Base-by-base conservation (phyloP, 2,329 filamentous ascomycete genomes). In the Fusarium torulosum region DNA sequence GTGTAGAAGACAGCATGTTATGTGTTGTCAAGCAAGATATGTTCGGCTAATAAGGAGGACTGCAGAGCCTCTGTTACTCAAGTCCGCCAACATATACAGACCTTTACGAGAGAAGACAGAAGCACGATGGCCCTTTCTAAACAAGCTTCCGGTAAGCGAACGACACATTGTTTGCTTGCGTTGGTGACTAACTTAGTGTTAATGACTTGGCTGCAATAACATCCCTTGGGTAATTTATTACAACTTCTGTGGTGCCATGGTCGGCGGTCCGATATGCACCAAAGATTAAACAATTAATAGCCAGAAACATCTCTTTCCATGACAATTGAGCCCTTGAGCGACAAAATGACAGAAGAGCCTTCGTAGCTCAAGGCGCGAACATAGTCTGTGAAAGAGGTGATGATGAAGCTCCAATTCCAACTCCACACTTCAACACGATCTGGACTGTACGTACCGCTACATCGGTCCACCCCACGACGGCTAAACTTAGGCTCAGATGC, bases 11-110 rank as follows among this genome's bases (percentile, higher is more conserved):
- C 41, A 35, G 51, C 31, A 65, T 37, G 35, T 13, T 37, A 50
- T 63, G 46, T 59, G 62, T 55, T 64, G 23, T 47, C 47, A 45
- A 29, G 43, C 47, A 45, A 29, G 43, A 42, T 52, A 60, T 35
- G 37, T 47, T 67, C 25, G 46, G 50, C 43, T 50, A 50, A 29
- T 31, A 51, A 47, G 54, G 59, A 56, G 52, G 43, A 66, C 58
- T 57, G 47, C 47, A 67, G 55, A 58, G 35, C 17, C 54, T 41
- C 40, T 46, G 62, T 57, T 65, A 59, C 58, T 40, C 59, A 67
- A 54, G 31, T 14, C 33, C 20, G 38, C 33, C 42, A 43, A 41
- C 17, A 21, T 27, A 23, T 31, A 19, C 23, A 14, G 25, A 6
- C 1, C 15, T 42, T 60, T 23, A 40, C 53, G 25, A 52, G 27